phyloP scores from a whole-genome alignment of 208 protist genomes.

The Acanthamoeba rhysodes region DNA sequence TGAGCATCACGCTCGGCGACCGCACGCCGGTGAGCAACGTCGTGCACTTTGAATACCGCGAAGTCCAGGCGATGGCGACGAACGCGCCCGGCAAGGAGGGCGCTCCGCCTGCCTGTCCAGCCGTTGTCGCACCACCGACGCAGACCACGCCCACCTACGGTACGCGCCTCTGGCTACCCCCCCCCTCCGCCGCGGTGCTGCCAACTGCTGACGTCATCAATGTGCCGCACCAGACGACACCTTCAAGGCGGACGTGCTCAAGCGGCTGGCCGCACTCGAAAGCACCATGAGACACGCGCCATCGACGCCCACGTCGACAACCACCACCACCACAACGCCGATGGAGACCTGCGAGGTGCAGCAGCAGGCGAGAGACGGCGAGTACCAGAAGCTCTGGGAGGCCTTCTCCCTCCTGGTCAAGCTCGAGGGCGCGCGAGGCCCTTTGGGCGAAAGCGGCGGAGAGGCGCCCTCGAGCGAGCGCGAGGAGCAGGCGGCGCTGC shows the following conservation, averaged over 20 bases:
- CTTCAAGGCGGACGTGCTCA: constrained; percentile 14
- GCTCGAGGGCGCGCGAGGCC: background rate
- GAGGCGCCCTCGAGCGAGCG: background rate
- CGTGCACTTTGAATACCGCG: background rate
- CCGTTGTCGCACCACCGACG: background rate
- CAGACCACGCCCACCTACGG: background rate
- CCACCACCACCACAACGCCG: background rate
- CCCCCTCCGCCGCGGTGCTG: background rate
- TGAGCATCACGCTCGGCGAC: constrained; percentile 40
- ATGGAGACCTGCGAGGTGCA: background rate
- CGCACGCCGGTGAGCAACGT: background rate
- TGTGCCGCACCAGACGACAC: background rate
- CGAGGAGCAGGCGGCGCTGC: constrained; percentile 22
- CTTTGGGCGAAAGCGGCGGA: no score
- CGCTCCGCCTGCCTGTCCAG: no score
- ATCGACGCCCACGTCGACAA: background rate
- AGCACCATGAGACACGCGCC: background rate
- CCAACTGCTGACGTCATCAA: background rate
- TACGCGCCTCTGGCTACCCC: background rate
- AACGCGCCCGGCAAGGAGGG: background rate
- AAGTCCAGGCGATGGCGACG: background rate
- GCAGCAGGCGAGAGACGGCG: background rate
- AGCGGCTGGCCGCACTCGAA: constrained; percentile 8
- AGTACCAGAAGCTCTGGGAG: constrained; percentile 10
- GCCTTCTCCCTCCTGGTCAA: constrained; percentile 21